Conservation (phyloP, 2,329 filamentous ascomycete species). For the Pseudogymnoascus sp. region DNA sequence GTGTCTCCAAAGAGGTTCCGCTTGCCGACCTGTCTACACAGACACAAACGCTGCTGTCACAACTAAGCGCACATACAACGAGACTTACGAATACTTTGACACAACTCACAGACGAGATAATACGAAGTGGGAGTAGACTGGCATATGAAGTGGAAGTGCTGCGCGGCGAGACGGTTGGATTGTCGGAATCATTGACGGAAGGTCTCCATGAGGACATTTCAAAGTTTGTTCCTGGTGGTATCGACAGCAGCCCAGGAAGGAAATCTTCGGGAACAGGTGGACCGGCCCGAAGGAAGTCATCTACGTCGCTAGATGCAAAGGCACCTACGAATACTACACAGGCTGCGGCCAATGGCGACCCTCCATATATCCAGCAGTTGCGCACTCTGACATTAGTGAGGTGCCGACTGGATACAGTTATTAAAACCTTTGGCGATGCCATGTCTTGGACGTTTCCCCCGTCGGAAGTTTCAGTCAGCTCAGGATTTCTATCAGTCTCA, state of each 20-base stretch:
- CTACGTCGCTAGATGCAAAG: constrained; percentile 25
- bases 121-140: constrained; percentile 78
- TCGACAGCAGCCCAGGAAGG: constrained; percentile 25
- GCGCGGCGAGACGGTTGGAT: constrained; percentile 76
- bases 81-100: constrained; percentile 76
- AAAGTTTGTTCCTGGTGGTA: constrained; percentile 58
- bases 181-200: constrained; percentile 72
- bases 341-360: constrained; percentile 29
- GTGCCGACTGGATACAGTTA: constrained; percentile 77
- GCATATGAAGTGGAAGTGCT: constrained; percentile 93
- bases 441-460: constrained; percentile 94
- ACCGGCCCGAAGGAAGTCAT: constrained; percentile 24
- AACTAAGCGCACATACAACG: constrained; percentile 82
- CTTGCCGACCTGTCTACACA: constrained; percentile 74
- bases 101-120: constrained; percentile 87
- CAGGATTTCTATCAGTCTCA: constrained; percentile 84
- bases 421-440: constrained; percentile 86
- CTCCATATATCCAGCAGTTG: constrained; percentile 68
- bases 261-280: constrained; percentile 25
- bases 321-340: constrained; percentile 24
- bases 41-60: constrained; percentile 77
- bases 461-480: constrained; percentile 75
- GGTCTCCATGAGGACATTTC: constrained; percentile 64
- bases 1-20: constrained; percentile 40
- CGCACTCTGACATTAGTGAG: constrained; percentile 79